Conservation (phyloP, 1,284 basidiomycete genomes). For the Phylloporus sp. region DNA sequence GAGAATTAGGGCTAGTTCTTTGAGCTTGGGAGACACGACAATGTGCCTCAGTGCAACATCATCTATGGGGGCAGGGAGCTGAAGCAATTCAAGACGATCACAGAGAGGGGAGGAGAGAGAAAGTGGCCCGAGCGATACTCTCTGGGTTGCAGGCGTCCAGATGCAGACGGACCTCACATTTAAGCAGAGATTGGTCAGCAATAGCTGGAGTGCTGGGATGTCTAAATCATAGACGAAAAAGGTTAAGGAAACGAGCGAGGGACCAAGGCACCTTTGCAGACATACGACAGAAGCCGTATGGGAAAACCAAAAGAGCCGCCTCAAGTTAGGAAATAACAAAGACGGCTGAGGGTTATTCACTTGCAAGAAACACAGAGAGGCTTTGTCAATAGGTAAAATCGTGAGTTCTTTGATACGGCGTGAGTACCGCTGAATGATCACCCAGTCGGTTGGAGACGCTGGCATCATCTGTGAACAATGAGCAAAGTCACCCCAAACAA, state of each 20-base stretch:
- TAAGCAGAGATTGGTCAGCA: no score
- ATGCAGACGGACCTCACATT: no score
- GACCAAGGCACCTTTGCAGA: slow-evolving; percentile 1
- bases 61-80: slow-evolving; percentile 2
- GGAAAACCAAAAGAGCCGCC: slow-evolving; percentile 1
- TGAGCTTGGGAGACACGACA: not conserved
- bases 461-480: no score
- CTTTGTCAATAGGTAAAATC: not conserved
- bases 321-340: slow-evolving; percentile 15
- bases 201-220: no score
- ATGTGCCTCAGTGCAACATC: slow-evolving; percentile 1
- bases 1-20: not conserved
- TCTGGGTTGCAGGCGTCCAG: no score
- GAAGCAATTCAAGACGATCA: not conserved
- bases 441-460: slow-evolving; percentile 10
- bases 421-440: slow-evolving; percentile 9
- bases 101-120: not conserved
- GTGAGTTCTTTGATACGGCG: slow-evolving; percentile 10
- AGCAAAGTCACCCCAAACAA: no score
- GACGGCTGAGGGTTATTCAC: not conserved
- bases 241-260: slow-evolving; percentile 8
- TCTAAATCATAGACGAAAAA: no score
- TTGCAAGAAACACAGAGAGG: slow-evolving; percentile 2
- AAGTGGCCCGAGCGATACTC: not conserved
- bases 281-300: not conserved